Percentiles rank a stretch among this genome's conserved stretches.
phyloP scores from a whole-genome alignment of 169 alveolate genomes.

The Plasmodium chabaudi region DNA sequence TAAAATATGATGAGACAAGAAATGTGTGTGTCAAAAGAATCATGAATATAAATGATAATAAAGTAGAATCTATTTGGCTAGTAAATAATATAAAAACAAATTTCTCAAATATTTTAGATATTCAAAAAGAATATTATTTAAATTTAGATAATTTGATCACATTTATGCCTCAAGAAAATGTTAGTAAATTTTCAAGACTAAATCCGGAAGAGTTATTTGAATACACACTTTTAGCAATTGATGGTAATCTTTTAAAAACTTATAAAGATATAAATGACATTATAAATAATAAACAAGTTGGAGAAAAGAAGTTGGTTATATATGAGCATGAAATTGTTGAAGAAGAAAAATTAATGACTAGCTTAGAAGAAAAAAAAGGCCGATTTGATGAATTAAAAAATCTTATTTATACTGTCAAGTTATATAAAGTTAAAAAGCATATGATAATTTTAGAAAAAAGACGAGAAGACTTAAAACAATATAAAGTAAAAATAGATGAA shows the following conservation, averaged over 20 bases:
- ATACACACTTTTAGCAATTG: constrained; percentile 80
- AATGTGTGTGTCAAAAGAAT: constrained; percentile 40
- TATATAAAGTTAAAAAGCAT: constrained; percentile 29
- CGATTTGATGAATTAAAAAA: constrained; percentile 35
- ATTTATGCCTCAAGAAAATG: constrained; percentile 85
- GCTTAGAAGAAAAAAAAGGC: constrained; percentile 35
- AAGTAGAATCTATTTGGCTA: constrained; percentile 71
- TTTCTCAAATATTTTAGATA: constrained; percentile 44
- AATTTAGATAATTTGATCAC: constrained; percentile 80
- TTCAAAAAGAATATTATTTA: constrained; percentile 73
- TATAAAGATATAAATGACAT: constrained; percentile 55
- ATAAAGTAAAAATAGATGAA: constrained; percentile 69
- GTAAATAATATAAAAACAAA: constrained; percentile 77
- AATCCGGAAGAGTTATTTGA: constrained; percentile 81
- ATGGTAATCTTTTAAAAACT: constrained; percentile 56
- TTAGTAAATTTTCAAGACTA: constrained; percentile 81
- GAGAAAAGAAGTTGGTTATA: constrained; percentile 39
- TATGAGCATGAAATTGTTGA: constrained; percentile 70
- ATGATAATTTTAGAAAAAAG: constrained; percentile 27
- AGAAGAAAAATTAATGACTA: constrained; percentile 20
- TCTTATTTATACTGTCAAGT: constrained; percentile 14
- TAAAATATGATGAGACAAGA: constrained; percentile 32
- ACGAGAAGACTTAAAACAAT: constrained; percentile 62
- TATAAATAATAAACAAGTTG: constrained; percentile 47
- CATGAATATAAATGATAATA: constrained; percentile 32